A percentile compares a stretch with the other conserved stretches of the same genome.
phyloP scores from a whole-genome alignment of 176 grass and related monocot genomes.

The Bothriochloa decipiens region DNA sequence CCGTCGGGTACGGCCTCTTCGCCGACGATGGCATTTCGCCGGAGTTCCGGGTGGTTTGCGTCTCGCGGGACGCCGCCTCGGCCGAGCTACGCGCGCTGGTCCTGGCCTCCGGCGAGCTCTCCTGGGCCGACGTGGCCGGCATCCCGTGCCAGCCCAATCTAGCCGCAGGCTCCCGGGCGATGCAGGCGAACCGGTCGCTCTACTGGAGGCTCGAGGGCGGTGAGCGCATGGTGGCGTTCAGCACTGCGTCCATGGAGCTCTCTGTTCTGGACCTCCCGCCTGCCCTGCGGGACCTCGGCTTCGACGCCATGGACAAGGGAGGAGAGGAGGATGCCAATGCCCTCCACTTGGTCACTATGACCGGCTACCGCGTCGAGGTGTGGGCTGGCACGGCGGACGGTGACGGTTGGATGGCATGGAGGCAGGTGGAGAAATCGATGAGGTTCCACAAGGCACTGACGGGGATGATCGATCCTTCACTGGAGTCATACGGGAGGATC shows the following conservation, averaged over 20 bases:
- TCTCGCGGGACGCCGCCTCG: background rate
- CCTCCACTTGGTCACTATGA: conserved; percentile 50
- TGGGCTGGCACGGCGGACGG: conserved; percentile 1
- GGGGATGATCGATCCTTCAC: background rate
- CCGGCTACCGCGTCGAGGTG: conserved; percentile 42
- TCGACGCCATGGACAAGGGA: conserved; percentile 31
- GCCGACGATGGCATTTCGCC: conserved; percentile 28
- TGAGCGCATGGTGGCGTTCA: conserved; percentile 33
- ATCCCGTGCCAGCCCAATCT: background rate
- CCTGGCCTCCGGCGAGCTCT: conserved; percentile 33
- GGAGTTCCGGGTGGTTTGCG: conserved; percentile 36
- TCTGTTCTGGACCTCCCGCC: conserved; percentile 38
- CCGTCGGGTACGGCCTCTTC: conserved; percentile 49
- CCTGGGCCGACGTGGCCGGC: conserved; percentile 29
- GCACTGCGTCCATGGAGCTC: conserved; percentile 24
- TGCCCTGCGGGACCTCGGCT: conserved; percentile 32
- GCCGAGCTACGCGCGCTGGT: conserved; percentile 22
- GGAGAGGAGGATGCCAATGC: conserved; percentile 7
- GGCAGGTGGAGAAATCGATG: conserved; percentile 39
- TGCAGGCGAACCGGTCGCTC: conserved; percentile 44
- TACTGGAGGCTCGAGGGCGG: conserved; percentile 46
- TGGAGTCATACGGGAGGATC: too few species aligned
- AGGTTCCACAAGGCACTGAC: conserved; percentile 37
- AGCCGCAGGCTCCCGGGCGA: background rate
- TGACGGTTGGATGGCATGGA: conserved; percentile 14